phyloP scores from a whole-genome alignment of 2,329 filamentous ascomycete genomes.

The Lasiodiplodia sp. region DNA sequence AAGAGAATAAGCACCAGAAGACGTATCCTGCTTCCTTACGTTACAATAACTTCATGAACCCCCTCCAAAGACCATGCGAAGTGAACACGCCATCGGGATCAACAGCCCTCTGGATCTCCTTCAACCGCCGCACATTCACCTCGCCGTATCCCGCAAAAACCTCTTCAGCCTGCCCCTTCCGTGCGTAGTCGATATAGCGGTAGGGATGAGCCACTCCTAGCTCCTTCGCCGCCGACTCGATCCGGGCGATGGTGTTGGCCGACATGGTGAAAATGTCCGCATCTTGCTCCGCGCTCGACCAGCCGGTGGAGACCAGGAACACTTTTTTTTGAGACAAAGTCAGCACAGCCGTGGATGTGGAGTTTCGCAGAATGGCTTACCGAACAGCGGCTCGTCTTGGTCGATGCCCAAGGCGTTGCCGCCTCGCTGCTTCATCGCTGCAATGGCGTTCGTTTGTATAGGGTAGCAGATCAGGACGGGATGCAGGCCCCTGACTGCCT shows the following conservation, averaged over 20 bases:
- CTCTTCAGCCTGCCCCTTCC: slow-evolving; percentile 21
- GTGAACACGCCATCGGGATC: slow-evolving; percentile 36
- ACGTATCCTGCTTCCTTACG: no score
- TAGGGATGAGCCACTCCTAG: neutral
- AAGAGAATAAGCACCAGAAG: no score
- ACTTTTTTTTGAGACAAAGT: neutral
- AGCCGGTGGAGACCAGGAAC: neutral
- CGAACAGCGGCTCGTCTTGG: neutral
- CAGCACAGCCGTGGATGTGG: neutral
- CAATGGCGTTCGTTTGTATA: neutral
- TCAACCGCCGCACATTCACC: slow-evolving; percentile 29
- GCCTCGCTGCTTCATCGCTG: neutral
- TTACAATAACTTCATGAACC: neutral
- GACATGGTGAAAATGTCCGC: neutral
- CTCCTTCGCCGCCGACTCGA: neutral
- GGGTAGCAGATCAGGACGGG: neutral
- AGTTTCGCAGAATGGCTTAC: neutral
- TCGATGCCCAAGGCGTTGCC: slow-evolving; percentile 8
- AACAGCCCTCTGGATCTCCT: slow-evolving; percentile 27
- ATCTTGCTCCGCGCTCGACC: neutral
- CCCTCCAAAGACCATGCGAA: neutral
- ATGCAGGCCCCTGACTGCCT: neutral
- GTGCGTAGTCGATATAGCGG: slow-evolving; percentile 19
- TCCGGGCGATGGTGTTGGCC: neutral
- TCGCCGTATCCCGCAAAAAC: slow-evolving; percentile 35